phyloP scores from a whole-genome alignment of 495 filamentous ascomycete species.

The Aspergillus biplanus region DNA sequence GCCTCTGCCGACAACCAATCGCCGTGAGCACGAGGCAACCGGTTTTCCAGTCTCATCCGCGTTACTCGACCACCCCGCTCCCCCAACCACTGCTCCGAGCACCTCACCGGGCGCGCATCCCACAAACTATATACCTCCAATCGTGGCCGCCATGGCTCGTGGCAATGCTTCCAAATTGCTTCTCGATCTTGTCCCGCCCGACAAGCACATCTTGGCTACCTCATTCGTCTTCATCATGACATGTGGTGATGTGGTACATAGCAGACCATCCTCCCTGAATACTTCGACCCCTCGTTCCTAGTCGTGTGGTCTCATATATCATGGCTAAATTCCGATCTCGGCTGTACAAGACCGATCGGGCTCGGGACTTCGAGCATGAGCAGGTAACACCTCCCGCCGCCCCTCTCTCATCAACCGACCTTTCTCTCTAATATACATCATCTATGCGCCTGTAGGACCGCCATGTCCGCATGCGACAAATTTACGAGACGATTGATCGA shows the following conservation, averaged over 20 bases:
- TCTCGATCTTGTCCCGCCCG: neutral
- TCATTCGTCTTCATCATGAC: neutral
- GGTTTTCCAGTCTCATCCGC: neutral
- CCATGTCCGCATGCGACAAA: conserved; percentile 51
- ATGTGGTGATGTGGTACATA: neutral
- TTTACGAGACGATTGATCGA: conserved; percentile 54
- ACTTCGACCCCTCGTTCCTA: neutral
- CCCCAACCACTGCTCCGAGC: neutral
- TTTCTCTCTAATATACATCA: neutral
- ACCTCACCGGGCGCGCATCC: neutral
- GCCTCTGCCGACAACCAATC: neutral
- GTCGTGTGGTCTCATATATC: conserved; percentile 1
- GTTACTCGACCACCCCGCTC: neutral
- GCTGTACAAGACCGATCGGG: conserved; percentile 54
- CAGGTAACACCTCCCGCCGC: conserved; percentile 31
- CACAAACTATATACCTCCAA: neutral
- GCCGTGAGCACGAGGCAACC: neutral
- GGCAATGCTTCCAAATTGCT: neutral
- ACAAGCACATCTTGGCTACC: neutral
- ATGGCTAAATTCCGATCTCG: conserved; percentile 46
- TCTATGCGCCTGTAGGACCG: conserved; percentile 38
- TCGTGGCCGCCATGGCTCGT: conserved; percentile 2
- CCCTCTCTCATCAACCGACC: neutral
- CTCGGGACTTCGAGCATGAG: conserved; percentile 54
- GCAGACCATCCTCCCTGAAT: neutral